Percentiles rank a stretch among this genome's conserved stretches.
Evolutionary conservation across 495 filamentous ascomycete genomes (phyloP).

Genomic region (Penicillium manginii): DNA sequence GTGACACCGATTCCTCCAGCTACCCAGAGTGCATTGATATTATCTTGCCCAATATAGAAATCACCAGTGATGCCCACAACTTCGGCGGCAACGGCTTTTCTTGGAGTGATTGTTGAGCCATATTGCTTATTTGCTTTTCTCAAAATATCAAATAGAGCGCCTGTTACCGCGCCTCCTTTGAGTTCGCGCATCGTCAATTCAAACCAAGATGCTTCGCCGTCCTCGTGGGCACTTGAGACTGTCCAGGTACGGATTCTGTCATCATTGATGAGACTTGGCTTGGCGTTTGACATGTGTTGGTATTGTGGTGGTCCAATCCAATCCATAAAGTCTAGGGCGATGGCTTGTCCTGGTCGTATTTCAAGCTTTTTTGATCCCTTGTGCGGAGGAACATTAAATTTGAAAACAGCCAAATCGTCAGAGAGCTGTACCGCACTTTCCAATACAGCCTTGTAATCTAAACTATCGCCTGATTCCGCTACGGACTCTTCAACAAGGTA

Average conservation of each 20-base stretch:
- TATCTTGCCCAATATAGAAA: slow-evolving; percentile 11
- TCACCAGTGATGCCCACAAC: slow-evolving; percentile 24
- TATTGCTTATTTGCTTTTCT: not conserved
- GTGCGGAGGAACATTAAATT: slow-evolving; percentile 13
- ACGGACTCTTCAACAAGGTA: slow-evolving; percentile 18
- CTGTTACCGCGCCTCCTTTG: slow-evolving; percentile 19
- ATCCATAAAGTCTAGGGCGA: slow-evolving; percentile 25
- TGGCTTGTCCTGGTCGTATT: slow-evolving; percentile 22
- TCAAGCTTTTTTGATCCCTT: slow-evolving; percentile 3
- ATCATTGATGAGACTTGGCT: slow-evolving; percentile 19
- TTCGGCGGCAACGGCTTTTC: slow-evolving; percentile 6
- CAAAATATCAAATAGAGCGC: slow-evolving; percentile 18
- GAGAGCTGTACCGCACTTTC: slow-evolving; percentile 14
- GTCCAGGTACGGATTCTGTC: slow-evolving; percentile 28
- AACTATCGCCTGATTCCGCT: not conserved
- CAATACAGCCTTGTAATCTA: slow-evolving; percentile 8
- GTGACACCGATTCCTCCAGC: slow-evolving; percentile 26
- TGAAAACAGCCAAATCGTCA: slow-evolving; percentile 18
- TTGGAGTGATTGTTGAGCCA: not conserved
- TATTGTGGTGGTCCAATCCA: slow-evolving; percentile 26
- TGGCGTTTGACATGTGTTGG: slow-evolving; percentile 20
- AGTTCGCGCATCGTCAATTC: slow-evolving; percentile 26
- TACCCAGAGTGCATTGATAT: slow-evolving; percentile 10
- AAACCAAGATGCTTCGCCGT: slow-evolving; percentile 12
- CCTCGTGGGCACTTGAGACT: slow-evolving; percentile 23